Base-by-base conservation (phyloP, 1,284 basidiomycete species). In the Tilletia horrida region DNA sequence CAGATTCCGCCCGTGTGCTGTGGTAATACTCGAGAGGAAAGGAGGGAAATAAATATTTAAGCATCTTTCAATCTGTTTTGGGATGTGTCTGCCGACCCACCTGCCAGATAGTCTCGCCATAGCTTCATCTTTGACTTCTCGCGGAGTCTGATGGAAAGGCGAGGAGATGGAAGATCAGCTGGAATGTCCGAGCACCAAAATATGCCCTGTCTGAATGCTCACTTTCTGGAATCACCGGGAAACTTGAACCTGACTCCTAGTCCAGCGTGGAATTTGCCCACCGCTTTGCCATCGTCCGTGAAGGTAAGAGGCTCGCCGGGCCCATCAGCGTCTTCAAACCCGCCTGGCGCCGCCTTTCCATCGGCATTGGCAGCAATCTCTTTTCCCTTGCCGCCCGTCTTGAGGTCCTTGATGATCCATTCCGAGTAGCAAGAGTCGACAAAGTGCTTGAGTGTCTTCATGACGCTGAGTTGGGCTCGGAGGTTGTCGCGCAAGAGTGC, bases 71-170 rank as follows among this genome's bases (percentile, higher is more conserved):
- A n/a, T n/a, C n/a, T n/a, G n/a, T n/a, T n/a, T n/a, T n/a, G n/a
- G n/a, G n/a, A 40, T 40, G 35, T 11, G 35, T 11, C 11, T 40
- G 11, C 35, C 62, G 69, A 40, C 68, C 52, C 55, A 69, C 68
- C 65, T 21, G 65, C 27, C 1, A 81, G 69, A 82, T 98, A 98
- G 66, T 89, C 88, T 23, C 89, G 90, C 96, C 96, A 99, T 14
- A 98, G 86, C 82, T 96, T 97, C 77, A 96, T 89, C 83, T 99
- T 99, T 50, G 92, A 96, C 66, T 92, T 91, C 83, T 99, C 96
- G 40, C 95, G 88, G 67, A 81, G 67, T 45, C 69, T 71, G 62
- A 48, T 25, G n/a, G 25, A 1, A 25, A 27, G 8, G 43, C 13
- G 43, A 45, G 43, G n/a, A n/a, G 43, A 44, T 9, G 18, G 18